phyloP scores from a whole-genome alignment of 169 alveolate genomes.

The Plasmodium cynomolgi region DNA sequence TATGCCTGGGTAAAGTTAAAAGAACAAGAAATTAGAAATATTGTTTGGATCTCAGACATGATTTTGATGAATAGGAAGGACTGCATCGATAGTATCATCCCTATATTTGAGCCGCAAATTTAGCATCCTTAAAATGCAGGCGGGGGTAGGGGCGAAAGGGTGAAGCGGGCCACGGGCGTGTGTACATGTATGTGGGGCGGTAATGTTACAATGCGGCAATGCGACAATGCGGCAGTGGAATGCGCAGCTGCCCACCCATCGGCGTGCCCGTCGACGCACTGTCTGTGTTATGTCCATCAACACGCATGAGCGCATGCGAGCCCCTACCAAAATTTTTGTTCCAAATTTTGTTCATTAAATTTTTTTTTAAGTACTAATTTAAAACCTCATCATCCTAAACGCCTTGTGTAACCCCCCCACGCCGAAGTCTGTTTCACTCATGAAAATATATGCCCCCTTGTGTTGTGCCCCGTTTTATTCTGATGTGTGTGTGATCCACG shows the following conservation, averaged over 20 bases:
- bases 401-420: background rate
- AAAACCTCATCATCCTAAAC: slow-evolving; percentile 3
- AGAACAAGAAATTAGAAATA: slow-evolving; percentile 98
- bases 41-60: slow-evolving; percentile 98
- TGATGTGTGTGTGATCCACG: background rate
- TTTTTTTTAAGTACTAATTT: slow-evolving; percentile 58
- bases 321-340: slow-evolving; percentile 26
- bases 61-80: slow-evolving; percentile 88
- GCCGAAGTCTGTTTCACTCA: background rate
- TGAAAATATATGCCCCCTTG: slow-evolving; percentile 8
- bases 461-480: background rate
- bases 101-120: slow-evolving; percentile 86
- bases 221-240: background rate
- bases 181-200: background rate
- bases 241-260: background rate
- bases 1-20: slow-evolving; percentile 98
- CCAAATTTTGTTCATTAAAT: slow-evolving; percentile 61
- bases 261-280: background rate
- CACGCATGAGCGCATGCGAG: background rate
- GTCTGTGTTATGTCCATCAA: background rate
- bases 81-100: slow-evolving; percentile 88
- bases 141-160: background rate
- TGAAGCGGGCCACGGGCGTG: background rate
- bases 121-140: slow-evolving; percentile 2
- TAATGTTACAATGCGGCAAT: background rate